These are phyloP conservation scores for Coemansia sp. DNA, from an alignment of 192 early-diverging fungal genomes.

Conservation along the genomic window DNA sequence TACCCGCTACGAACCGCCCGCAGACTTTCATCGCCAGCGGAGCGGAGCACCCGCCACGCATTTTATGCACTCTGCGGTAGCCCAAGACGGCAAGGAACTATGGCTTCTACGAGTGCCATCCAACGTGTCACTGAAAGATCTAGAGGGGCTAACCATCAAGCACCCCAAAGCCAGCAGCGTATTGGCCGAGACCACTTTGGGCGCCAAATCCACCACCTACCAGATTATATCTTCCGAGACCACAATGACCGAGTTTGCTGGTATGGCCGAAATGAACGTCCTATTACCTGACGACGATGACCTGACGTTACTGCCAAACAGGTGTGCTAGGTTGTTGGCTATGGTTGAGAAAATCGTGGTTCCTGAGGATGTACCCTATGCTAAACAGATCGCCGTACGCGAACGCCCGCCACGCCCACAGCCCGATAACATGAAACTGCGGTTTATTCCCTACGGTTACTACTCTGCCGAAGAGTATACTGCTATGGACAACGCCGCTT, in stretches of 20 bases:
- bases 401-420: slow-evolving; percentile 21
- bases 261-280: slow-evolving; percentile 45
- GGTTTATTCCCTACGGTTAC: slow-evolving; percentile 48
- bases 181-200: slow-evolving; percentile 9
- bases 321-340: slow-evolving; percentile 24
- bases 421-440: slow-evolving; percentile 47
- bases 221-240: slow-evolving; percentile 19
- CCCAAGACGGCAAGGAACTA: slow-evolving; percentile 30
- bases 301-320: slow-evolving; percentile 25
- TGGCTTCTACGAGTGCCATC: slow-evolving; percentile 50
- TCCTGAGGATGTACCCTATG: slow-evolving; percentile 19
- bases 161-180: slow-evolving; percentile 30
- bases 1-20: slow-evolving; percentile 32
- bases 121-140: slow-evolving; percentile 26
- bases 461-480: slow-evolving; percentile 47
- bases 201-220: slow-evolving; percentile 8
- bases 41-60: slow-evolving; percentile 6
- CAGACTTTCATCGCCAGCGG: slow-evolving; percentile 17
- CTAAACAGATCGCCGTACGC: slow-evolving; percentile 14
- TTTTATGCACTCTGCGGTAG: slow-evolving; percentile 12
- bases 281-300: slow-evolving; percentile 41
- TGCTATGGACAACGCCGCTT: not conserved
- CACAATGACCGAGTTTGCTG: slow-evolving; percentile 25
- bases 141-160: slow-evolving; percentile 42
- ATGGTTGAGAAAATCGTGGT: slow-evolving; percentile 38